A percentile compares a stretch with the other conserved stretches of the same genome.
These are phyloP conservation scores for Globisporangium rhizosaccharum DNA, from an alignment of 352 stramenopile genomes.

Conservation along the genomic window DNA sequence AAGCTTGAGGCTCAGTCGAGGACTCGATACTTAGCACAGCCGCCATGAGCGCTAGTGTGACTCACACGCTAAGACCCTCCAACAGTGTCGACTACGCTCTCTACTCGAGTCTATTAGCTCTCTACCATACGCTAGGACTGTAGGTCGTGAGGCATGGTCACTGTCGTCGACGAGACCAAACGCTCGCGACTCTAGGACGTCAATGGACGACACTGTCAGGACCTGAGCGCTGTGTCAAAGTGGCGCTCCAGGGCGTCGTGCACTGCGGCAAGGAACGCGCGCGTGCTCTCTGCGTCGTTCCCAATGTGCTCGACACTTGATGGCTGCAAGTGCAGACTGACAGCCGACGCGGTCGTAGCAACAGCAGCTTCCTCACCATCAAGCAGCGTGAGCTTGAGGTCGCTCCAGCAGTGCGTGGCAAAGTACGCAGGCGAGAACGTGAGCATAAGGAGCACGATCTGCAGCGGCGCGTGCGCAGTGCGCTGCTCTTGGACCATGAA, in stretches of 20 bases:
- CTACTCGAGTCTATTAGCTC: no score
- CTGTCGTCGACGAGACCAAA: no score
- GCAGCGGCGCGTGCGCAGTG: conserved; percentile 23
- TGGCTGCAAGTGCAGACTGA: background rate
- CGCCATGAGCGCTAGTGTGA: no score
- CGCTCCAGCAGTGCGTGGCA: conserved; percentile 30
- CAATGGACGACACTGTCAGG: background rate
- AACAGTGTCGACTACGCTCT: no score
- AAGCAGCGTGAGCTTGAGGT: conserved; percentile 31
- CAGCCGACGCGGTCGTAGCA: background rate
- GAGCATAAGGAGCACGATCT: conserved; percentile 32
- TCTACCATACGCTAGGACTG: no score
- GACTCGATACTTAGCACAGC: no score
- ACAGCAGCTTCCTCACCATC: conserved; percentile 14
- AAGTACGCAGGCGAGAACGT: conserved; percentile 37
- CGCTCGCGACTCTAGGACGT: no score
- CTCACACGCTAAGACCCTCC: no score
- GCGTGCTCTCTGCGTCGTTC: background rate
- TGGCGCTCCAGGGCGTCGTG: background rate
- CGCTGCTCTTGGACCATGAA: conserved; percentile 50
- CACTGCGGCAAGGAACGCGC: background rate
- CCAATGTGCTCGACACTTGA: background rate
- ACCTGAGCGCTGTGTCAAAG: background rate
- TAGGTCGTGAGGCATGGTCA: no score
- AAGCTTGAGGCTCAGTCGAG: no score